A percentile compares a stretch with the other conserved stretches of the same genome.
Conservation (phyloP, 352 stramenopile genomes). For the Aphanomyces astaci region DNA sequence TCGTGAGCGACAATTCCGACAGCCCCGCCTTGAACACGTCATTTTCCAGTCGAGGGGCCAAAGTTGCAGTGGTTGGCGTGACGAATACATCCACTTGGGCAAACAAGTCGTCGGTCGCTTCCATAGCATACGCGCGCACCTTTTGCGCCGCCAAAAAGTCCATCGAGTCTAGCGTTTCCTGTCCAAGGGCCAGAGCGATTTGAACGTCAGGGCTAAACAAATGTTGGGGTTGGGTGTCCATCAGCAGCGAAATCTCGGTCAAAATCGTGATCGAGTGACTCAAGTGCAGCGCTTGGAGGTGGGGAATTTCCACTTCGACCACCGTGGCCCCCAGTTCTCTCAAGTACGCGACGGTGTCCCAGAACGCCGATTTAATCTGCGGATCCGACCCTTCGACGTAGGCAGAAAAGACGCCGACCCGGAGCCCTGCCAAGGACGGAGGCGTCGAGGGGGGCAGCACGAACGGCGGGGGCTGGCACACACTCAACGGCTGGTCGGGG, state of each 20-base stretch:
- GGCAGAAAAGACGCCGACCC: slow-evolving; percentile 69
- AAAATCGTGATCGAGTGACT: slow-evolving; percentile 77
- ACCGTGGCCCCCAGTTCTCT: slow-evolving; percentile 53
- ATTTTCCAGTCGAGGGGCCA: slow-evolving; percentile 53
- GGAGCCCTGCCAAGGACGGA: slow-evolving; percentile 49
- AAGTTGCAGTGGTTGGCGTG: slow-evolving; percentile 70
- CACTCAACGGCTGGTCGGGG: slow-evolving; percentile 35
- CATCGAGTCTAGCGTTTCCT: slow-evolving; percentile 44
- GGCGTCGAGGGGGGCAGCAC: slow-evolving; percentile 50
- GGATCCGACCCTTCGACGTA: slow-evolving; percentile 66
- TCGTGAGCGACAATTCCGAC: slow-evolving; percentile 42
- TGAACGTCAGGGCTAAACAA: slow-evolving; percentile 65
- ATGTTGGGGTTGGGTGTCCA: slow-evolving; percentile 53
- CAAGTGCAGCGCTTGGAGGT: slow-evolving; percentile 70
- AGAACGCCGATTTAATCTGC: slow-evolving; percentile 42
- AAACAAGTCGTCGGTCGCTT: slow-evolving; percentile 70
- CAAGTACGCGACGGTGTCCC: slow-evolving; percentile 44
- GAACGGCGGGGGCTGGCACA: slow-evolving; percentile 42
- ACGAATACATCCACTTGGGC: slow-evolving; percentile 85
- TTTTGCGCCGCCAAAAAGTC: slow-evolving; percentile 84
- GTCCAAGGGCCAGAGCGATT: slow-evolving; percentile 60
- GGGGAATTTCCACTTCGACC: slow-evolving; percentile 64
- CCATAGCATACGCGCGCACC: slow-evolving; percentile 69
- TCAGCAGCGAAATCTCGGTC: slow-evolving; percentile 64
- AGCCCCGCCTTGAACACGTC: slow-evolving; percentile 37